phyloP scores from a whole-genome alignment of 805 yeast species.

The Zygoascus biomembranicola region DNA sequence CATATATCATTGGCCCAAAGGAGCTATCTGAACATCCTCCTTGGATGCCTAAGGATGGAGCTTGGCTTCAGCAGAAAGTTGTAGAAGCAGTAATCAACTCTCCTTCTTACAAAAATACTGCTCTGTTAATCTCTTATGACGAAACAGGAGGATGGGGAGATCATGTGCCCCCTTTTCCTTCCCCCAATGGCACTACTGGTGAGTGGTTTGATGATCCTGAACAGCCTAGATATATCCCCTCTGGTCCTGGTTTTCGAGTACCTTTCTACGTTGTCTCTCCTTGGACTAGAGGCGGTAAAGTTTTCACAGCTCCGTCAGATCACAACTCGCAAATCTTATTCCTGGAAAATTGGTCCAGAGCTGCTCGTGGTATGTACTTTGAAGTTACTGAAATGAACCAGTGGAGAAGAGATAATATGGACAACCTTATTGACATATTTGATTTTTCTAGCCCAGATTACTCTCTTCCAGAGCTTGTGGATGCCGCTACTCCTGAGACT shows the following conservation, averaged over 20 bases:
- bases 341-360: slow-evolving; percentile 19
- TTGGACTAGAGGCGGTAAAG: slow-evolving; percentile 23
- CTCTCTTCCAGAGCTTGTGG: slow-evolving; percentile 12
- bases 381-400: slow-evolving; percentile 10
- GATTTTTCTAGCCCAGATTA: slow-evolving; percentile 17
- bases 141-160: slow-evolving; percentile 25
- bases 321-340: slow-evolving; percentile 21
- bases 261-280: slow-evolving; percentile 21
- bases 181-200: slow-evolving; percentile 21
- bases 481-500: slow-evolving; percentile 10
- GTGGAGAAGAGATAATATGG: slow-evolving; percentile 22
- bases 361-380: slow-evolving; percentile 13
- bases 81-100: slow-evolving; percentile 16
- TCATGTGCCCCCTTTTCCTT: slow-evolving; percentile 20
- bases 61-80: slow-evolving; percentile 19
- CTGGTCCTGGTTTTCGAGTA: slow-evolving; percentile 22
- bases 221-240: slow-evolving; percentile 13
- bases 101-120: slow-evolving; percentile 19
- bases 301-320: slow-evolving; percentile 21
- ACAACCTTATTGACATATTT: slow-evolving; percentile 17
- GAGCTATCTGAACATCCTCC: slow-evolving; percentile 23
- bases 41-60: slow-evolving; percentile 18
- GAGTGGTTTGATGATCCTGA: slow-evolving; percentile 21
- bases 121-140: slow-evolving; percentile 19
- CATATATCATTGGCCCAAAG: slow-evolving; percentile 21